Percentiles rank a stretch among this genome's conserved stretches.
Conservation (phyloP, 2,329 filamentous ascomycete species). For the Monascus ruber region DNA sequence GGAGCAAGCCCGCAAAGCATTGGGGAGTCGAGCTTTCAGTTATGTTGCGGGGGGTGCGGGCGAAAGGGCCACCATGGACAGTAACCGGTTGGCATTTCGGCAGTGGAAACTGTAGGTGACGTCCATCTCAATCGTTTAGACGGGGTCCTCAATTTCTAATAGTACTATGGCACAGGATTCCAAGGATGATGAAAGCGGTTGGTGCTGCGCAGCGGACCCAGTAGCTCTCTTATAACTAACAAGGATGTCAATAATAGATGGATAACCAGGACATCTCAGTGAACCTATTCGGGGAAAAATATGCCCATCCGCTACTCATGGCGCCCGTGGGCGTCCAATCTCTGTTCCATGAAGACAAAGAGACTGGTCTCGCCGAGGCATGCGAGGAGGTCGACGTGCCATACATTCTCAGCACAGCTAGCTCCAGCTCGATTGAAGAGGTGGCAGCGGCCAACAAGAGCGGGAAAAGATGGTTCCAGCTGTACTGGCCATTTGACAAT, state of each 20-base stretch:
- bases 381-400: constrained; percentile 52
- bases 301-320: constrained; percentile 46
- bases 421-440: constrained; percentile 54
- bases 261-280: constrained; percentile 38
- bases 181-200: constrained; percentile 37
- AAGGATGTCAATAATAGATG: constrained; percentile 11
- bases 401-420: constrained; percentile 57
- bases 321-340: constrained; percentile 60
- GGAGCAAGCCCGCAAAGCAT: constrained; percentile 40
- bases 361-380: constrained; percentile 52
- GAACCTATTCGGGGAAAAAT: constrained; percentile 40
- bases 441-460: constrained; percentile 48
- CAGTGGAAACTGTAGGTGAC: constrained; percentile 34
- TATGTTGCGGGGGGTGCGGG: constrained; percentile 55
- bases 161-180: constrained; percentile 31
- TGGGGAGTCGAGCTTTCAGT: constrained; percentile 42
- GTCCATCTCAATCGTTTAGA: not conserved
- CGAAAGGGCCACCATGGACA: constrained; percentile 49
- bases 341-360: constrained; percentile 55
- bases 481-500: constrained; percentile 61
- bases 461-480: constrained; percentile 57
- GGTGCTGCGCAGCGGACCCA: constrained; percentile 10
- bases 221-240: constrained; percentile 14
- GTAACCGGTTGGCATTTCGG: constrained; percentile 47
- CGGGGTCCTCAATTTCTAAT: not conserved